Evolutionary conservation across 306 rosid species (phyloP).

Genomic region (Glycine tomentella): DNA sequence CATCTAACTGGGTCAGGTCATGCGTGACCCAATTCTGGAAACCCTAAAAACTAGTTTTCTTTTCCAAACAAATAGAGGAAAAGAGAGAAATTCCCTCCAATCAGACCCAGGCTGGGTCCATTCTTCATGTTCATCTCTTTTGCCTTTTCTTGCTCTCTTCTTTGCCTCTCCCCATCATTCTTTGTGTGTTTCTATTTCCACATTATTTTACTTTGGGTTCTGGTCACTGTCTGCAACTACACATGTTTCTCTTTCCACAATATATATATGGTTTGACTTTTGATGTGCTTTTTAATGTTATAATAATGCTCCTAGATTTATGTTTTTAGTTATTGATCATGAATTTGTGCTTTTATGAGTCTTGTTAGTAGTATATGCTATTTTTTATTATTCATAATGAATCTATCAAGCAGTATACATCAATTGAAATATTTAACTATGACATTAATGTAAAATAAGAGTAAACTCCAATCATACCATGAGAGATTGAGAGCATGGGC

Average conservation of each 20-base stretch:
- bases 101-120: too few relatives aligned
- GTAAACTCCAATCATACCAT: constrained; percentile 28
- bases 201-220: not conserved
- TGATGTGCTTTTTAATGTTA: too few relatives aligned
- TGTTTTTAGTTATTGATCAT: too few relatives aligned
- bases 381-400: too few relatives aligned
- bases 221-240: constrained; percentile 6
- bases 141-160: not conserved
- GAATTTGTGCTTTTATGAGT: not conserved
- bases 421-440: constrained; percentile 18
- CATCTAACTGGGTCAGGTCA: not conserved
- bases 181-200: not conserved
- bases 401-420: constrained; percentile 1
- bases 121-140: too few relatives aligned
- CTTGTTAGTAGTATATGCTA: not conserved
- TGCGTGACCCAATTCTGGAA: too few relatives aligned
- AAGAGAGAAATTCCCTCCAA: too few relatives aligned
- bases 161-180: not conserved
- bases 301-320: too few relatives aligned
- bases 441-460: constrained; percentile 35
- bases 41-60: too few relatives aligned
- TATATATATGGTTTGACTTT: not conserved
- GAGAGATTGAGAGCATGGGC: constrained; percentile 6
- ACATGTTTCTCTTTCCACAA: not conserved
- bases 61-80: too few relatives aligned